phyloP scores from a whole-genome alignment of 2,329 filamentous ascomycete genomes.

The Aspergillus versicolor region DNA sequence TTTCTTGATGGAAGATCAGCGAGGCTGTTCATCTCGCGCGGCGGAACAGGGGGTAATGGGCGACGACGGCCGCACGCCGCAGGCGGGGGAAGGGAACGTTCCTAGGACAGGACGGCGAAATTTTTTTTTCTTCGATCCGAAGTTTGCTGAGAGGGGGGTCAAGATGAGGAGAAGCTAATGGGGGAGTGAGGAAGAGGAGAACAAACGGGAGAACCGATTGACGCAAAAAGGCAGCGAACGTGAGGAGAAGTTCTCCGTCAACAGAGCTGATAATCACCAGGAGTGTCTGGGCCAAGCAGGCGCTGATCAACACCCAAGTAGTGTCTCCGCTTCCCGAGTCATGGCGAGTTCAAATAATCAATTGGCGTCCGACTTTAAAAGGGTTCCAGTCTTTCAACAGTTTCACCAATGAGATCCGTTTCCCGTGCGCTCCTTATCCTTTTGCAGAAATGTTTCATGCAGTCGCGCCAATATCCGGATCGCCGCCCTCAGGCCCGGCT shows the following conservation, averaged over 20 bases:
- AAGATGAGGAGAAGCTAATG: conserved; percentile 7
- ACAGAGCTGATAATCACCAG: conserved; percentile 19
- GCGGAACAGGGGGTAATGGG: conserved; percentile 17
- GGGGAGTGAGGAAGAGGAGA: conserved; percentile 5
- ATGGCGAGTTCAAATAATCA: conserved; percentile 25
- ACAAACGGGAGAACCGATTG: conserved; percentile 18
- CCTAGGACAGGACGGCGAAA: conserved; percentile 9
- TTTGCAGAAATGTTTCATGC: conserved; percentile 6
- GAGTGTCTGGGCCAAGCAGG: conserved; percentile 23
- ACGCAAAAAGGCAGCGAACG: conserved; percentile 26
- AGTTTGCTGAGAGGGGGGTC: background rate
- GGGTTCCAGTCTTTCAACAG: conserved; percentile 3
- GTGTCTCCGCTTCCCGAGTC: conserved; percentile 26
- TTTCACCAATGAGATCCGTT: conserved; percentile 6
- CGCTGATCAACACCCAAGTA: conserved; percentile 32
- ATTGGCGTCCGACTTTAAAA: conserved; percentile 12
- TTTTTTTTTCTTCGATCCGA: background rate
- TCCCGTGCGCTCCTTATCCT: background rate
- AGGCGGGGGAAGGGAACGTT: conserved; percentile 9
- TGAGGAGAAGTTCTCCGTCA: conserved; percentile 18
- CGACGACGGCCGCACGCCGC: conserved; percentile 17
- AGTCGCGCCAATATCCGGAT: conserved; percentile 4
- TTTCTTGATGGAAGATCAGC: conserved; percentile 45
- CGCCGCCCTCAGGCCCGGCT: conserved; percentile 1
- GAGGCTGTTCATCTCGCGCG: conserved; percentile 41